Conservation (phyloP, 176 grass and related monocot species). For the Zoysia japonica region DNA sequence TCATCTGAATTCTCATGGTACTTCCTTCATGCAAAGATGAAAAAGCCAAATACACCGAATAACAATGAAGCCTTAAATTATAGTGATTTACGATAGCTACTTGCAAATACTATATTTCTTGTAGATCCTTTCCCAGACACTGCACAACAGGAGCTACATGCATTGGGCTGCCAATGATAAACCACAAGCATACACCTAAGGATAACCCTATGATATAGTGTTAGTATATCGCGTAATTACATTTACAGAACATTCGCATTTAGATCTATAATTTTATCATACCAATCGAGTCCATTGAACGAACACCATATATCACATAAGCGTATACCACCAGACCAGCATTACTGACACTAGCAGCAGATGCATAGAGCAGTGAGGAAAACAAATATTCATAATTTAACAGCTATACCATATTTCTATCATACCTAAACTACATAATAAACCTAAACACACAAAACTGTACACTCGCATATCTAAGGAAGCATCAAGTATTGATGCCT, state of each 20-base stretch:
- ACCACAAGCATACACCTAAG: conserved; percentile 10
- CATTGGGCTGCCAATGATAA: background rate
- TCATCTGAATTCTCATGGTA: background rate
- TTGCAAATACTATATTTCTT: background rate
- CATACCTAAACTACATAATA: conserved; percentile 51
- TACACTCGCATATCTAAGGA: conserved; percentile 58
- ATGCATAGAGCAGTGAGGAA: conserved; percentile 45
- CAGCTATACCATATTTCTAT: conserved; percentile 54
- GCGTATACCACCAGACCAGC: conserved; percentile 34
- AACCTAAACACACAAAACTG: conserved; percentile 58
- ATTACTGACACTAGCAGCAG: conserved; percentile 39
- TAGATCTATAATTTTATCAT: conserved; percentile 29
- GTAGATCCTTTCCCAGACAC: no score
- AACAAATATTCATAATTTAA: conserved; percentile 56
- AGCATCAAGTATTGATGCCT: conserved; percentile 54
- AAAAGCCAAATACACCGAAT: conserved; percentile 36
- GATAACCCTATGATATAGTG: background rate
- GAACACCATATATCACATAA: conserved; percentile 48
- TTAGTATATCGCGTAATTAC: conserved; percentile 10
- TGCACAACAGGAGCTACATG: background rate
- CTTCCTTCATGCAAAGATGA: conserved; percentile 29
- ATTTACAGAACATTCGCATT: conserved; percentile 33
- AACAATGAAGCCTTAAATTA: background rate
- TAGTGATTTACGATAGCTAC: conserved; percentile 9
- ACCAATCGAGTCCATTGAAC: conserved; percentile 24